Evolutionary conservation across 768 basidiomycete genomes (phyloP), one percentile per base, ranked within the genome.

Genomic region (Mycena kentingensis): DNA sequence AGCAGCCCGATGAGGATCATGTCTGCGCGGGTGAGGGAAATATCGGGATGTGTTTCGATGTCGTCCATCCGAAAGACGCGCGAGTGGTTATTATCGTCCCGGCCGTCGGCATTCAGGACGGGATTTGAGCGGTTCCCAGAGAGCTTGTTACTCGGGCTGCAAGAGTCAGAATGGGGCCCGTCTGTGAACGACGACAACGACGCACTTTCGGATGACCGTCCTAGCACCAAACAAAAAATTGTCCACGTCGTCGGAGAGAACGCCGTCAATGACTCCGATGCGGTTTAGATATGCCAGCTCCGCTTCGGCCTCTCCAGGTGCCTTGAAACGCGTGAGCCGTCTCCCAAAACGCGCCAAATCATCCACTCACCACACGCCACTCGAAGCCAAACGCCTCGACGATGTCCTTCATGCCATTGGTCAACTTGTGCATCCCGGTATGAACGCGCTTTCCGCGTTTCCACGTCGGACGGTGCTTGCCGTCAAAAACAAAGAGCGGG

Each of bases 221-320:
- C 72, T 79, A 1, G 92, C 93, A 19, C 94, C 93, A 56, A 98
- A 98, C 3, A 97, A 70, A 63, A 96, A 87, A 49, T 84, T 94
- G 63, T 98, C 94, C 2, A 94, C 93, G 62, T 97, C 95, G 67
- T 98, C 95, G 0, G 94, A 90, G 37, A 95, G 76, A 22, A 97
- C 81, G 0, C 86, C 91, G 64, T 98, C 95, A 50, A 98, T 88
- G 46, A 88, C 67, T 3, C 92, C 92, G 36, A 85, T 80, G 4
- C 79, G 75, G 61, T 93, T 94, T 47, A 98, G 75, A 56, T 90
- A 87, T 0, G 94, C 94, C 2, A 98, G 76, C 64, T 96, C 94
- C 0, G 94, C 94, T 67, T 98, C 95, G 0, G 95, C 95, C 69
- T 97, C 95, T 16, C 92, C 93, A 5, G 94, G 94, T 15, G 93